phyloP scores from a whole-genome alignment of 345 rosid species.

The Xanthoceras sorbifolium region DNA sequence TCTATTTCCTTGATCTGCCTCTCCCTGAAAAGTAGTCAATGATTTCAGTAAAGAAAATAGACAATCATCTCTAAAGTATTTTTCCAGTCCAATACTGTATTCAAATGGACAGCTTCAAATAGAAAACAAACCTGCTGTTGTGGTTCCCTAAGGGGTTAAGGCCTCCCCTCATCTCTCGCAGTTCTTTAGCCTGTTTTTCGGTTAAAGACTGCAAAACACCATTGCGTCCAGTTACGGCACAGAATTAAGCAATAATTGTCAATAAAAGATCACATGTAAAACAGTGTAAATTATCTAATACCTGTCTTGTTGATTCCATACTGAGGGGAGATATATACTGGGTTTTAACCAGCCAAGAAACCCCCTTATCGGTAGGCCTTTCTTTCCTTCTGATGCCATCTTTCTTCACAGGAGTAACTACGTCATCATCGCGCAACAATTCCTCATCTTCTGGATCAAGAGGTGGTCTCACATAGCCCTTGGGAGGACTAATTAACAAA shows the following conservation, averaged over 20 bases:
- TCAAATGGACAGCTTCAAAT: conserved; percentile 19
- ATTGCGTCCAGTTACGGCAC: conserved; percentile 12
- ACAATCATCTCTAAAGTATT: neutral
- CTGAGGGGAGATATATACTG: conserved; percentile 92
- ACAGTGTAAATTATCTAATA: conserved; percentile 24
- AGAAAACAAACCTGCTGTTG: conserved; percentile 72
- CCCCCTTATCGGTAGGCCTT: conserved; percentile 93
- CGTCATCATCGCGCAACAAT: conserved; percentile 82
- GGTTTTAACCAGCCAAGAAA: conserved; percentile 96
- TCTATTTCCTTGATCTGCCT: conserved; percentile 92
- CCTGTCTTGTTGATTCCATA: conserved; percentile 85
- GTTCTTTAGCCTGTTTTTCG: conserved; percentile 95
- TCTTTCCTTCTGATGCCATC: conserved; percentile 89
- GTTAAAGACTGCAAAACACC: conserved; percentile 76
- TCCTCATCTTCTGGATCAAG: conserved; percentile 94
- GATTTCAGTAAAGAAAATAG: conserved; percentile 5
- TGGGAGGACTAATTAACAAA: conserved; percentile 60
- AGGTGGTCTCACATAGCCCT: conserved; percentile 41
- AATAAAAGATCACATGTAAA: conserved; percentile 4
- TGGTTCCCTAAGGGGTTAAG: conserved; percentile 67
- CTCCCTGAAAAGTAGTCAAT: conserved; percentile 53
- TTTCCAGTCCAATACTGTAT: neutral
- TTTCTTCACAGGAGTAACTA: conserved; percentile 73
- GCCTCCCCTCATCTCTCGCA: conserved; percentile 80
- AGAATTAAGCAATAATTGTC: conserved; percentile 16